Evolutionary conservation across 2,329 filamentous ascomycete species (phyloP), one percentile per base, ranked within the genome.

Genomic region (Zelopaecilomyces penicillatus): DNA sequence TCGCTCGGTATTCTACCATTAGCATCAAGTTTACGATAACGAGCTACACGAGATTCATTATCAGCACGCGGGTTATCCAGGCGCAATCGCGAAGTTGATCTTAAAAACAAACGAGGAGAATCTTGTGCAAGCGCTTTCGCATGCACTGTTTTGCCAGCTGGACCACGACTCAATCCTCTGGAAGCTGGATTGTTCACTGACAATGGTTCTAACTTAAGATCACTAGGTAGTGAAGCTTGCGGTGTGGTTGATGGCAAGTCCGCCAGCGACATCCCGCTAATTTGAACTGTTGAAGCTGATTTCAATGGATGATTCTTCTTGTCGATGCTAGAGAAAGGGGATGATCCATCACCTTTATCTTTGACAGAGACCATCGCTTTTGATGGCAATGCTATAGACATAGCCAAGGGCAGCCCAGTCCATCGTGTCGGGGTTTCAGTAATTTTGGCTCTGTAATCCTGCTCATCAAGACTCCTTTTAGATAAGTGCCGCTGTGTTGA

Each of bases 371-470:
- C 54, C 53, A 65, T 64, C 10, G 54, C 52, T 28, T 54, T 55
- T 26, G 57, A 43, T 7, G 54, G 49, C 26, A 59, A 34, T 3
- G 56, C 52, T 30, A 61, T 64, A 5, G 62, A 56, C 48, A 67
- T 60, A 5, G 65, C 60, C 30, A 65, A 58, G 5, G 65, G 58
- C 41, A 65, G 58, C 4, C 71, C 66, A 3, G 68, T 71, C 63
- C 69, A 67, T 41, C 68, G 68, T n/a, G 69, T 73, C 2, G 70
- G 70, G 6, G 70, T 74, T 39, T 66, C 64, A 10, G 66, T 44
- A 5, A 54, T 45, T 38, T 50, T 56, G 19, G 47, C 44, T 1
- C 50, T 39, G 31, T 53, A 50, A 33, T 57, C 54, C 12, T 48
- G 51, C 6, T 44, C 46, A 28, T 50, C 48, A 26, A 56, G 51